Conservation (phyloP, 306 rosid species). For the Dalbergia cochinchinensis region DNA sequence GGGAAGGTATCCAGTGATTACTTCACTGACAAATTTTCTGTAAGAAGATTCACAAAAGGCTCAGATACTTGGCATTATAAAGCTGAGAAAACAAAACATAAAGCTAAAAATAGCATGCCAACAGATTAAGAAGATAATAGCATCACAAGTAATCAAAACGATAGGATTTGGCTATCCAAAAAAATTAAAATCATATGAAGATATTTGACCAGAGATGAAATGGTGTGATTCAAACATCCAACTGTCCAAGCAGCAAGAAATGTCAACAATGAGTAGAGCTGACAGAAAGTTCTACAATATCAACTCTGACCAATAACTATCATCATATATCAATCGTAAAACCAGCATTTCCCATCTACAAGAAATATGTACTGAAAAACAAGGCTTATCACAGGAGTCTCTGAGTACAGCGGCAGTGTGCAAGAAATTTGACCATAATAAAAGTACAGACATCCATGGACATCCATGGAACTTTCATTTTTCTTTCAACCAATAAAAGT, state of each 20-base stretch:
- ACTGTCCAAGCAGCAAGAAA: constrained; percentile 23
- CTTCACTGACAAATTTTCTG: constrained; percentile 81
- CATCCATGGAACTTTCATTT: constrained; percentile 18
- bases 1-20: constrained; percentile 95
- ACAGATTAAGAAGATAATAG: constrained; percentile 27
- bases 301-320: background rate
- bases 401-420: background rate
- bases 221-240: constrained; percentile 13
- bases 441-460: too few species aligned
- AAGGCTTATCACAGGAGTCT: background rate
- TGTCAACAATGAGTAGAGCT: background rate
- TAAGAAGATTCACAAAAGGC: constrained; percentile 47
- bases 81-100: constrained; percentile 16
- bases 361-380: constrained; percentile 18
- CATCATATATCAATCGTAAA: constrained; percentile 24
- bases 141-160: constrained; percentile 34
- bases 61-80: constrained; percentile 38
- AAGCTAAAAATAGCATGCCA: constrained; percentile 27
- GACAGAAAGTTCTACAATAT: constrained; percentile 3
- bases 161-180: constrained; percentile 18
- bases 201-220: constrained; percentile 19
- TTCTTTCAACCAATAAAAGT: constrained; percentile 22
- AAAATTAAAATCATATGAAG: background rate
- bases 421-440: constrained; percentile 20
- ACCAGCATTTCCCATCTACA: background rate